Evolutionary conservation across 2,329 filamentous ascomycete genomes (phyloP).

Genomic region (Cercospora sesami): DNA sequence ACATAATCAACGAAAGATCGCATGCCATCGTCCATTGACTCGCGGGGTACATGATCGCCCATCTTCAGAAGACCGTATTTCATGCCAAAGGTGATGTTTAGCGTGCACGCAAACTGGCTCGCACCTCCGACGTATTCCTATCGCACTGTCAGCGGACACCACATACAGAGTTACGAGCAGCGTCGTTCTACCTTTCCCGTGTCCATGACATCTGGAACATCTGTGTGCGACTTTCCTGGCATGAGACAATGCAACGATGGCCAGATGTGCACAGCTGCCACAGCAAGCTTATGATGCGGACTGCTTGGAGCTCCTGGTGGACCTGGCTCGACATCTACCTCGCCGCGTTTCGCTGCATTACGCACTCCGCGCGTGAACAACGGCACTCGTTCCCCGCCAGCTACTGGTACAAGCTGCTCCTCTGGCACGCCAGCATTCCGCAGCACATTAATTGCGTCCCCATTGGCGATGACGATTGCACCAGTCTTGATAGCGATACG

Average conservation of each 20-base stretch:
- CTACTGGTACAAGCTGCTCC: neutral
- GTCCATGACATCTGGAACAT: neutral
- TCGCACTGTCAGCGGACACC: neutral
- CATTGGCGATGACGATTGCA: neutral
- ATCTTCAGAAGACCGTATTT: neutral
- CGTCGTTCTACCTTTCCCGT: neutral
- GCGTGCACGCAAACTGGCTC: neutral
- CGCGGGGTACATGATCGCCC: neutral
- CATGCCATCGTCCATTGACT: neutral
- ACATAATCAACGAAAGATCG: neutral
- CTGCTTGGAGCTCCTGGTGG: neutral
- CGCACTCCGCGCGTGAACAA: neutral
- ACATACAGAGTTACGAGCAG: no score
- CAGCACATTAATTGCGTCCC: neutral
- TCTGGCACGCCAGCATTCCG: neutral
- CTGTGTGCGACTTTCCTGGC: neutral
- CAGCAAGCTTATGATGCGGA: neutral
- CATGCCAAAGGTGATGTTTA: neutral
- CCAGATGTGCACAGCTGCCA: neutral
- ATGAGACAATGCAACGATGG: neutral
- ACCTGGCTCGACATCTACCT: neutral
- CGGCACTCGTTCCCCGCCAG: neutral
- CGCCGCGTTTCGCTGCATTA: neutral
- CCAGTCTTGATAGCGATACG: neutral
- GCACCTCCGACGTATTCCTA: neutral